These are phyloP conservation scores for Coriolopsis trogii DNA, from an alignment of 1,284 basidiomycete genomes.

Conservation along the genomic window DNA sequence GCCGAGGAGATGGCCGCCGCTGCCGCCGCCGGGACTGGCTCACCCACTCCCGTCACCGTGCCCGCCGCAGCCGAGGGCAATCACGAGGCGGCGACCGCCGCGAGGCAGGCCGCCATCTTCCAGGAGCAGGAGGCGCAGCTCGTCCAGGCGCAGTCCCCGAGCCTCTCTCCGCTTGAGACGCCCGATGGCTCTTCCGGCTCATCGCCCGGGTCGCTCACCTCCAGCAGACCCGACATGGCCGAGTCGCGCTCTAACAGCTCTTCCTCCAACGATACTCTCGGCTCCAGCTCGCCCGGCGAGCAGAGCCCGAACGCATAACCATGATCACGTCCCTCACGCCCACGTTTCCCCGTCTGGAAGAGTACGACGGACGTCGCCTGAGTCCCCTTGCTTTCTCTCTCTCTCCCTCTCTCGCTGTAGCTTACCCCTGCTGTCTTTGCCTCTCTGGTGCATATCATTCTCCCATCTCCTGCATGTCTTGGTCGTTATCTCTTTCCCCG, in stretches of 20 bases:
- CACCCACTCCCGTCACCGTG: constrained; percentile 48
- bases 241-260: too few species aligned
- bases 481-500: too few species aligned
- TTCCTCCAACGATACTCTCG: constrained; percentile 9
- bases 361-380: too few species aligned
- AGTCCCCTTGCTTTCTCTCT: too few species aligned
- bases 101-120: constrained; percentile 56
- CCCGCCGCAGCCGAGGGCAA: constrained; percentile 43
- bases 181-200: constrained; percentile 24
- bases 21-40: constrained; percentile 51
- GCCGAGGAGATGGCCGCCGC: constrained; percentile 54
- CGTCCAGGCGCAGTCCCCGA: constrained; percentile 41
- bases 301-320: background rate
- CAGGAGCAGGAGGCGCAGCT: constrained; percentile 64
- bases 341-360: too few species aligned
- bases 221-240: constrained; percentile 2
- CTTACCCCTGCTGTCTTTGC: too few species aligned
- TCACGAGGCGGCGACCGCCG: constrained; percentile 56
- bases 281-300: background rate
- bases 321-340: too few species aligned
- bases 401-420: too few species aligned
- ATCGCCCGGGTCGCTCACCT: constrained; percentile 9
- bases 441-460: too few species aligned
- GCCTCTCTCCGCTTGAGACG: constrained; percentile 35
- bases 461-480: too few species aligned